Evolutionary conservation across 345 rosid species (phyloP).

Genomic region (Populus pruinosa): DNA sequence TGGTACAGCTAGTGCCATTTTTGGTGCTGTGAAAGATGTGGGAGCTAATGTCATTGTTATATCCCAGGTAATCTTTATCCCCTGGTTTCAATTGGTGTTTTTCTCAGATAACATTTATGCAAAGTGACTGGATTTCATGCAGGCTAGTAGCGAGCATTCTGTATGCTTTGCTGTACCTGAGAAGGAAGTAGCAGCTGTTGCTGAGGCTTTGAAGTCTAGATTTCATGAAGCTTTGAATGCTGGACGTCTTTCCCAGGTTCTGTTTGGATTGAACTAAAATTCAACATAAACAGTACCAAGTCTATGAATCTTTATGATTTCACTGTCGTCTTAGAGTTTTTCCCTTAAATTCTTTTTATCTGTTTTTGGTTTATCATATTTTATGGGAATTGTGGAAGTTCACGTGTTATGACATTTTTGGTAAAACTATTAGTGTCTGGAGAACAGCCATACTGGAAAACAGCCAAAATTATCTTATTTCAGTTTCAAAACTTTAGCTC

Average conservation of each 20-base stretch:
- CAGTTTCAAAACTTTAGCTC: neutral
- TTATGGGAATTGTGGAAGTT: neutral
- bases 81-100: slow-evolving; percentile 4
- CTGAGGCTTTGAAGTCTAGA: slow-evolving; percentile 76
- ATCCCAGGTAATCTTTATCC: slow-evolving; percentile 63
- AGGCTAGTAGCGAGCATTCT: slow-evolving; percentile 99
- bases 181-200: slow-evolving; percentile 89
- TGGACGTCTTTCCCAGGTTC: slow-evolving; percentile 97
- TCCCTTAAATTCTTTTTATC: neutral
- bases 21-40: slow-evolving; percentile 90
- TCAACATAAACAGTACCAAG: slow-evolving; percentile 2
- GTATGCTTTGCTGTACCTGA: slow-evolving; percentile 99
- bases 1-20: slow-evolving; percentile 93
- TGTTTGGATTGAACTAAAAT: neutral
- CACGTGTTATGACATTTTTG: neutral
- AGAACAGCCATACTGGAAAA: neutral
- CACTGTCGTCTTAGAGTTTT: neutral
- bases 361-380: neutral
- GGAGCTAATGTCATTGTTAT: slow-evolving; percentile 99
- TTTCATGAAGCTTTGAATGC: slow-evolving; percentile 85
- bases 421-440: neutral
- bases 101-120: slow-evolving; percentile 10
- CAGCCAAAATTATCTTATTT: neutral
- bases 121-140: slow-evolving; percentile 27
- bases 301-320: neutral